phyloP scores from a whole-genome alignment of 1,284 basidiomycete genomes.

The Athelia psychrophila region DNA sequence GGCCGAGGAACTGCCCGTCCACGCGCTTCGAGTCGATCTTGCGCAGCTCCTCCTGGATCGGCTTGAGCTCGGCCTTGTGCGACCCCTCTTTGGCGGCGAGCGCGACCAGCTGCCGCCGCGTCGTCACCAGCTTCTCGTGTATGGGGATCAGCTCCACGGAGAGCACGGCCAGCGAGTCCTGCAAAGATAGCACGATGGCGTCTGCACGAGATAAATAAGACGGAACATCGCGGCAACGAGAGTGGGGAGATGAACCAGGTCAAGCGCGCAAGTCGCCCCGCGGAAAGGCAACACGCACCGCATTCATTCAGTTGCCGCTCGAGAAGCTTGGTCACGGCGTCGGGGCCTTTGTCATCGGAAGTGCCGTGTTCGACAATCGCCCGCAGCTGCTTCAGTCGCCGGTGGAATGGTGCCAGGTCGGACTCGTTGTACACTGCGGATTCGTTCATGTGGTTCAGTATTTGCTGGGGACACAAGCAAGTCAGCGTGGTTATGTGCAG shows the following conservation, averaged over 20 bases:
- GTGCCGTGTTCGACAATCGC: constrained; percentile 82
- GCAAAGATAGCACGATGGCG: constrained; percentile 69
- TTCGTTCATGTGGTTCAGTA: constrained; percentile 91
- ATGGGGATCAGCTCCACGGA: constrained; percentile 87
- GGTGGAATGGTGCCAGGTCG: constrained; percentile 84
- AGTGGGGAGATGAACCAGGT: not conserved
- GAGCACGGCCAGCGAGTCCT: constrained; percentile 83
- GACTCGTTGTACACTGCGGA: constrained; percentile 90
- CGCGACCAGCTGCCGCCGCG: constrained; percentile 87
- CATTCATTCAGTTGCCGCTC: constrained; percentile 91
- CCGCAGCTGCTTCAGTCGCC: constrained; percentile 75
- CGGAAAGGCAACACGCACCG: constrained; percentile 56
- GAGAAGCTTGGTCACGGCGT: constrained; percentile 87
- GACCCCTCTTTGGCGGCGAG: constrained; percentile 86
- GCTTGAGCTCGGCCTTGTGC: constrained; percentile 87
- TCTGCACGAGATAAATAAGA: constrained; percentile 44
- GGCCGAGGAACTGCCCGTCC: constrained; percentile 94
- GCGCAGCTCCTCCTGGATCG: constrained; percentile 88
- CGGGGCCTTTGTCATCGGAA: constrained; percentile 81
- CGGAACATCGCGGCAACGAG: not conserved
- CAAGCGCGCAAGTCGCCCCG: not conserved
- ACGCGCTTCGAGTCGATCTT: constrained; percentile 96
- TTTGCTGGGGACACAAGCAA: constrained; percentile 61
- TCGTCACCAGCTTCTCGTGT: constrained; percentile 85
- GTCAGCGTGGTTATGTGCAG: not conserved